Conservation (phyloP, 352 stramenopile species). For the Thalassiosira tumida region DNA sequence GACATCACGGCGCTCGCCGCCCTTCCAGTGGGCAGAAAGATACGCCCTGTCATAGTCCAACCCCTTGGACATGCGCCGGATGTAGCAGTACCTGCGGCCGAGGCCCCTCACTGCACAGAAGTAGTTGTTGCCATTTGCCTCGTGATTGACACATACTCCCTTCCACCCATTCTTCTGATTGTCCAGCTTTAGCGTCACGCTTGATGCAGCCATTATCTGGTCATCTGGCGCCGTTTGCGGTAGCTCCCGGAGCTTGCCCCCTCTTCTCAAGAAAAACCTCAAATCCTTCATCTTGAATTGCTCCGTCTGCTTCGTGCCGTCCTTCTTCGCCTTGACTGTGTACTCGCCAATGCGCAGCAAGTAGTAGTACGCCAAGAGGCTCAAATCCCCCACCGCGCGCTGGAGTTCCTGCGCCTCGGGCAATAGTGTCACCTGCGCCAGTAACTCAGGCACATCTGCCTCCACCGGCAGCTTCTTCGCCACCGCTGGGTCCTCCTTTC, state of each 20-base stretch:
- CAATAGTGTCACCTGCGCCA: neutral
- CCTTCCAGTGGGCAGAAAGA: conserved; percentile 20
- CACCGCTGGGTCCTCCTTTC: conserved; percentile 19
- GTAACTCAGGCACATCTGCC: conserved; percentile 36
- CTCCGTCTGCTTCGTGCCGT: neutral
- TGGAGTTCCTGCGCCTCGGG: neutral
- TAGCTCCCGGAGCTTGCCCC: neutral
- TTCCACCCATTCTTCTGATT: too few species aligned
- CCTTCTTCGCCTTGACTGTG: neutral
- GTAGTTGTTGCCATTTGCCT: conserved; percentile 14
- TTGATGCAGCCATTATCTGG: neutral
- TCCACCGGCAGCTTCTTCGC: conserved; percentile 34
- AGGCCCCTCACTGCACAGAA: neutral
- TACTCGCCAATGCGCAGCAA: conserved; percentile 52
- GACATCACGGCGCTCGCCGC: neutral
- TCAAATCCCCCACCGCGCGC: neutral
- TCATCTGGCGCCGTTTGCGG: neutral
- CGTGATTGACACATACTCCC: conserved; percentile 40
- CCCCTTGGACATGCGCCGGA: neutral
- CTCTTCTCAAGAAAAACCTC: conserved; percentile 13
- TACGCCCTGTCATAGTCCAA: neutral
- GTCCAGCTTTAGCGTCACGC: neutral
- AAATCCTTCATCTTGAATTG: conserved; percentile 28
- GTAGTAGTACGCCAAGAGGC: conserved; percentile 54
- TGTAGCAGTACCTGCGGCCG: conserved; percentile 7